phyloP scores from a whole-genome alignment of 768 basidiomycete species.

The Clavaria fumosa region DNA sequence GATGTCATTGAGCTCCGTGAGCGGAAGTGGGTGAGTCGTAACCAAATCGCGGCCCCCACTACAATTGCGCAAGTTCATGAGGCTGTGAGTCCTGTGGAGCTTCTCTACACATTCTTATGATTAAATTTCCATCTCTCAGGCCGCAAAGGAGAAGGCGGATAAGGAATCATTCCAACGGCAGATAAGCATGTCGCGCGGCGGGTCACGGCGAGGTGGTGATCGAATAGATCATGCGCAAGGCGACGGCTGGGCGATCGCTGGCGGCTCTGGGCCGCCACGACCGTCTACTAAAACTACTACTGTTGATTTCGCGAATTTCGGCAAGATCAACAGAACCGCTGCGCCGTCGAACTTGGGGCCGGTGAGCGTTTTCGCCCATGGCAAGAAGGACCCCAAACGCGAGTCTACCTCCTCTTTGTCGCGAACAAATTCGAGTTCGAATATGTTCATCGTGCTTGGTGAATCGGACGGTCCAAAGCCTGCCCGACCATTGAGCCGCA shows the following conservation, averaged over 20 bases:
- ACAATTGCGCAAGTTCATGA: conserved; percentile 86
- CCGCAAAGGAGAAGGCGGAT: conserved; percentile 67
- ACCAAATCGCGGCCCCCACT: conserved; percentile 58
- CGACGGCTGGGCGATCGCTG: conserved; percentile 82
- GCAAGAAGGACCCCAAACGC: conserved; percentile 43
- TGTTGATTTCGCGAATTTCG: conserved; percentile 77
- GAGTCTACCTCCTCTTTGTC: conserved; percentile 70
- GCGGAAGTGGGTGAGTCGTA: conserved; percentile 64
- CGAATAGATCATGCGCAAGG: conserved; percentile 39
- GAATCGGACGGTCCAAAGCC: conserved; percentile 36
- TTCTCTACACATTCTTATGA: background rate
- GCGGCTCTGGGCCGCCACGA: conserved; percentile 30
- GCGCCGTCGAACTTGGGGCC: conserved; percentile 70
- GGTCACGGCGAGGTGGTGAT: conserved; percentile 41
- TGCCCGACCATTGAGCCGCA: conserved; percentile 33
- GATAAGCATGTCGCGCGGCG: conserved; percentile 77
- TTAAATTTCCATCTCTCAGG: conserved; percentile 26
- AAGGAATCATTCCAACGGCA: conserved; percentile 43
- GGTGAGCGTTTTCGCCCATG: conserved; percentile 63
- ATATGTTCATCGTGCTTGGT: conserved; percentile 81
- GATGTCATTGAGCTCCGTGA: conserved; percentile 81
- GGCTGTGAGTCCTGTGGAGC: conserved; percentile 34
- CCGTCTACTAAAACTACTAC: conserved; percentile 53
- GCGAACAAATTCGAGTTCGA: conserved; percentile 61
- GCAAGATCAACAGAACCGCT: conserved; percentile 58